Conservation (phyloP, 306 rosid genomes). For the Dalbergia oliveri region DNA sequence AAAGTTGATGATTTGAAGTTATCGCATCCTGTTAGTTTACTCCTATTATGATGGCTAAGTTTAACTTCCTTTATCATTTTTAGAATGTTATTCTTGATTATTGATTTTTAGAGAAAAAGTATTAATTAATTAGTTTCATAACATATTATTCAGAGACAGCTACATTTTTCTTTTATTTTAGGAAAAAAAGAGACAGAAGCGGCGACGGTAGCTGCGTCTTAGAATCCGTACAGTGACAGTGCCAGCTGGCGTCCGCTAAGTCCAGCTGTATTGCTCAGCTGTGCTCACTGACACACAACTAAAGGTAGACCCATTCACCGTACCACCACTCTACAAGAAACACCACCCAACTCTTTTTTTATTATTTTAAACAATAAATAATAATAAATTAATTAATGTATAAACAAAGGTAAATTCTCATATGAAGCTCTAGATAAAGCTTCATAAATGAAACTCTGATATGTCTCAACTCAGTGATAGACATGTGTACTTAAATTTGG, state of each 20-base stretch:
- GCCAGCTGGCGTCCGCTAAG: conserved; percentile 69
- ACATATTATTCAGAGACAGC: conserved; percentile 31
- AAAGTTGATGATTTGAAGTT: not conserved
- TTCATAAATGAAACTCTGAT: too few relatives aligned
- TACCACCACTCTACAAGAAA: not conserved
- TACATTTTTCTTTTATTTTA: not conserved
- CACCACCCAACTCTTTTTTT: not conserved
- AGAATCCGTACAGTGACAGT: conserved; percentile 50
- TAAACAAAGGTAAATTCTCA: too few relatives aligned
- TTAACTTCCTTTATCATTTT: not conserved
- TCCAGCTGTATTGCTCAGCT: conserved; percentile 57
- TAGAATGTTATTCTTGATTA: not conserved
- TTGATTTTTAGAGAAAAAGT: not conserved
- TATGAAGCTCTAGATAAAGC: too few relatives aligned
- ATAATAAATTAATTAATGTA: too few relatives aligned
- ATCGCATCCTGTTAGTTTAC: not conserved
- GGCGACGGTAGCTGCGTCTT: conserved; percentile 44
- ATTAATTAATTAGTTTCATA: not conserved
- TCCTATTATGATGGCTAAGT: not conserved
- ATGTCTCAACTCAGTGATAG: too few relatives aligned
- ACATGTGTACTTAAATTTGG: too few relatives aligned
- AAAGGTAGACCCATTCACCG: conserved; percentile 22
- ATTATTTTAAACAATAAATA: not conserved
- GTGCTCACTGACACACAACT: conserved; percentile 32
- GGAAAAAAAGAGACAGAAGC: conserved; percentile 3